phyloP scores from a whole-genome alignment of 2,329 filamentous ascomycete species.

The Gaeumannomyces tritici region DNA sequence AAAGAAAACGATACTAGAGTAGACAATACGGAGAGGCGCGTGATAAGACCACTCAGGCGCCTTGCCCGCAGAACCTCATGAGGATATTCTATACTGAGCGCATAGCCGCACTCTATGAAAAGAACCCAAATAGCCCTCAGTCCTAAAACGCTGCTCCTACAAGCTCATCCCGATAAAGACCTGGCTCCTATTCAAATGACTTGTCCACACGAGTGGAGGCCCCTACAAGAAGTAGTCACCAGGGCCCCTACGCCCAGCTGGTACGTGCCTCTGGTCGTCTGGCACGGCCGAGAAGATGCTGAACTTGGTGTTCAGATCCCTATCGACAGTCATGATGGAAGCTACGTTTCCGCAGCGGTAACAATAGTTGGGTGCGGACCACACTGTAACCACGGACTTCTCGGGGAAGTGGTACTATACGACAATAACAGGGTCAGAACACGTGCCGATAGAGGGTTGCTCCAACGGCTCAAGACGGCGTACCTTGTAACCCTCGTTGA shows the following conservation, averaged over 20 bases:
- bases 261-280: conserved; percentile 72
- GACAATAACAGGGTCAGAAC: conserved; percentile 10
- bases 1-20: too few relatives aligned
- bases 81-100: neutral
- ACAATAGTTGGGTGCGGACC: conserved; percentile 94
- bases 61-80: neutral
- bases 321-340: conserved; percentile 87
- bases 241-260: conserved; percentile 57
- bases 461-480: conserved; percentile 10
- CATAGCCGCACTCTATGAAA: neutral
- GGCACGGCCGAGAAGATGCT: conserved; percentile 88
- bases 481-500: conserved; percentile 97
- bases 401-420: conserved; percentile 81
- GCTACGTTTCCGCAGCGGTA: conserved; percentile 95
- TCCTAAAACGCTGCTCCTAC: neutral
- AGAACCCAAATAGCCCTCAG: neutral
- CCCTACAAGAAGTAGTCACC: conserved; percentile 61
- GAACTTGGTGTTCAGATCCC: conserved; percentile 81
- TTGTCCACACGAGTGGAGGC: neutral
- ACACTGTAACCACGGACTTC: conserved; percentile 94
- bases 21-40: neutral
- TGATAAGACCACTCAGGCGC: neutral
- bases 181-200: neutral
- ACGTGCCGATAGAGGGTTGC: neutral
- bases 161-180: neutral